Evolutionary conservation across 352 stramenopile species (phyloP).

Genomic region (Phytophthora sojae): DNA sequence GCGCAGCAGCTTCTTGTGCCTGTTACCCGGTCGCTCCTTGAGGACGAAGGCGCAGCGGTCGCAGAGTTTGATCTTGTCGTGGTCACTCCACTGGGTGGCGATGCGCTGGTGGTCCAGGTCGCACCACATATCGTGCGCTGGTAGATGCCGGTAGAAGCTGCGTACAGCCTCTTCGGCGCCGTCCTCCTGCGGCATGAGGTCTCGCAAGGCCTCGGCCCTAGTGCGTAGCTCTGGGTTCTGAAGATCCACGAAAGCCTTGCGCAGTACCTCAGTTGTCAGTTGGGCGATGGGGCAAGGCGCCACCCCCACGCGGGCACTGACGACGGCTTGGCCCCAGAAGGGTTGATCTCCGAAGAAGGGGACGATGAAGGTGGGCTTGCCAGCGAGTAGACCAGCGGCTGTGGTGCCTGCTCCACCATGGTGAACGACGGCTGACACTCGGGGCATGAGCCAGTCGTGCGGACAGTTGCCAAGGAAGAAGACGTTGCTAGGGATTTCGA

Average conservation of each 20-base stretch:
- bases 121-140: constrained; percentile 86
- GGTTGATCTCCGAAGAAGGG: constrained; percentile 96
- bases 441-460: constrained; percentile 92
- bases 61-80: constrained; percentile 48
- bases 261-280: constrained; percentile 80
- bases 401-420: constrained; percentile 89
- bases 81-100: constrained; percentile 40
- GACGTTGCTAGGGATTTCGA: constrained; percentile 53
- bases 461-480: constrained; percentile 72
- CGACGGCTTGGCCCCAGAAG: constrained; percentile 93
- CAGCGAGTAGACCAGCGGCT: constrained; percentile 85
- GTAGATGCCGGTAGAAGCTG: constrained; percentile 87
- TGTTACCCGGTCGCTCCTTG: constrained; percentile 29
- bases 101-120: constrained; percentile 39
- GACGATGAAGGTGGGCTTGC: constrained; percentile 93
- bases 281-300: constrained; percentile 79
- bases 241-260: constrained; percentile 73
- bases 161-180: constrained; percentile 79
- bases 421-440: constrained; percentile 85
- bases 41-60: constrained; percentile 44
- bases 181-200: constrained; percentile 82
- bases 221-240: constrained; percentile 48
- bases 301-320: constrained; percentile 78
- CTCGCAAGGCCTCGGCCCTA: constrained; percentile 50
- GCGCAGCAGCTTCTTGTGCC: constrained; percentile 27